phyloP scores from a whole-genome alignment of 2,329 filamentous ascomycete genomes.

The Claviceps citrina region DNA sequence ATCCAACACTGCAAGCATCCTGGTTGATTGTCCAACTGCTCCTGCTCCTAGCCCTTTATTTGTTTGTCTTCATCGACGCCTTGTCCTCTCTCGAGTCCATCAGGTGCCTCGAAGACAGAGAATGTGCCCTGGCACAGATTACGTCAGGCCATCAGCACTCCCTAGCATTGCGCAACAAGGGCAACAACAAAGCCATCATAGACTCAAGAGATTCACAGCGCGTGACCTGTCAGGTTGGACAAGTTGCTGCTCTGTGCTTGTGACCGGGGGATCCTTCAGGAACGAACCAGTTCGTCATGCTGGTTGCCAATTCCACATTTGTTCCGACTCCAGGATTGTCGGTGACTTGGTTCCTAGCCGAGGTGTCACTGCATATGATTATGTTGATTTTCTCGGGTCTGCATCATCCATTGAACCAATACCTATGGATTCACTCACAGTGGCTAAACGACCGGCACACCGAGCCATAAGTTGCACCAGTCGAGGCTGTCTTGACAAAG shows the following conservation, averaged over 20 bases:
- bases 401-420: background rate
- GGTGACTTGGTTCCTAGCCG: background rate
- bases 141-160: background rate
- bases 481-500: background rate
- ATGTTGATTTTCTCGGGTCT: background rate
- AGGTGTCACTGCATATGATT: constrained; percentile 1
- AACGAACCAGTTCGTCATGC: background rate
- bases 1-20: background rate
- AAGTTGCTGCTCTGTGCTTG: background rate
- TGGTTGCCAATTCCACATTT: background rate
- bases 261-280: background rate
- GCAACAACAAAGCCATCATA: background rate
- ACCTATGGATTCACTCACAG: background rate
- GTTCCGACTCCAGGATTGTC: background rate
- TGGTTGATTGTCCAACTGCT: background rate
- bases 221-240: background rate
- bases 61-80: background rate
- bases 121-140: too few relatives aligned
- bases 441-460: background rate
- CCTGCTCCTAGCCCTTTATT: background rate
- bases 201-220: background rate
- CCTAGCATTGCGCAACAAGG: background rate
- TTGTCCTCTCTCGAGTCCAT: background rate
- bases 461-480: background rate
- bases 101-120: too few relatives aligned